A percentile compares a stretch with the other conserved stretches of the same genome.
Conservation (phyloP, 2,329 filamentous ascomycete genomes). For the Fusarium veterinarium region DNA sequence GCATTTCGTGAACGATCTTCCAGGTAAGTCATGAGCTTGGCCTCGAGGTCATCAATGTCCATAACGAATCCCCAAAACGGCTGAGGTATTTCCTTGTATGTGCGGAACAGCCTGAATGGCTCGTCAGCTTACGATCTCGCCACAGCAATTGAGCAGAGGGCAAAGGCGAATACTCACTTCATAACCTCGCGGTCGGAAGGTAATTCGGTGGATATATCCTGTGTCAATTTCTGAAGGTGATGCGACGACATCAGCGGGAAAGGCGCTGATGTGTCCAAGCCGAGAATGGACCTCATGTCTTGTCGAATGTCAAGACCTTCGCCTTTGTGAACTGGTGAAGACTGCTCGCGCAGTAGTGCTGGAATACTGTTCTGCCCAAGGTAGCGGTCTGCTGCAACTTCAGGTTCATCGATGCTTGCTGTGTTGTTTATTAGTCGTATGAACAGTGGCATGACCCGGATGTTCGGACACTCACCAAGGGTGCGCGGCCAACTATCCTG, state of each 20-base stretch:
- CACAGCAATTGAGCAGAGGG: background rate
- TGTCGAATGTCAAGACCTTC: conserved; percentile 68
- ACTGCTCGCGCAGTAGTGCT: conserved; percentile 71
- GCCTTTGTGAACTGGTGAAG: conserved; percentile 62
- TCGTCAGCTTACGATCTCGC: conserved; percentile 9
- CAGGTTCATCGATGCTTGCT: conserved; percentile 64
- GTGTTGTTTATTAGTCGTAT: conserved; percentile 36
- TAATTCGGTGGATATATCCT: conserved; percentile 70
- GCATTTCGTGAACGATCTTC: conserved; percentile 71
- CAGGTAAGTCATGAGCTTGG: conserved; percentile 72
- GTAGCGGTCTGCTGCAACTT: conserved; percentile 68
- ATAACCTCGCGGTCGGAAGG: conserved; percentile 74
- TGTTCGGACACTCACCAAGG: conserved; percentile 49
- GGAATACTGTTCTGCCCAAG: conserved; percentile 76
- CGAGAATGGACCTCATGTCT: conserved; percentile 74
- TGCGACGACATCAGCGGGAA: conserved; percentile 75
- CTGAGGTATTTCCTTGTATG: conserved; percentile 75
- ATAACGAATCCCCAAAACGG: conserved; percentile 76
- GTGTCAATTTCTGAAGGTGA: conserved; percentile 69
- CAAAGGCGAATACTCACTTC: conserved; percentile 62
- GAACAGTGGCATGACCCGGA: conserved; percentile 22
- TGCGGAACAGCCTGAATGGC: conserved; percentile 66
- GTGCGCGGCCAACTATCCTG: conserved; percentile 57
- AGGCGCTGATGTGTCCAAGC: conserved; percentile 73
- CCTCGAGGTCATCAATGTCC: conserved; percentile 73